A percentile compares a stretch with the other conserved stretches of the same genome.
Evolutionary conservation across 148 eudicot genomes (phyloP).

Genomic region (Fagopyrum tataricum): DNA sequence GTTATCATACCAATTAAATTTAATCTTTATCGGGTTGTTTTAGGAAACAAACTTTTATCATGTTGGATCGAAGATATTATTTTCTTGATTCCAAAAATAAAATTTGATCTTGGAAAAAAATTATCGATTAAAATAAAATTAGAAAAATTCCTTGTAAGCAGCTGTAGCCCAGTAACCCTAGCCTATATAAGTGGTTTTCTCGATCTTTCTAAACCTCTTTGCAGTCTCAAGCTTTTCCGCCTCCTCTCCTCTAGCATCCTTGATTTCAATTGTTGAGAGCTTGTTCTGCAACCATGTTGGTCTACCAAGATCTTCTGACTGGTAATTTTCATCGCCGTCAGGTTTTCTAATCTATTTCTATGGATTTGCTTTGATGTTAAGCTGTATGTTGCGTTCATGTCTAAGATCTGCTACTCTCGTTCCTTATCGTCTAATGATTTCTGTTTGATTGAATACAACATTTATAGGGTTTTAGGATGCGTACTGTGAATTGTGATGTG

Average conservation of each 20-base stretch:
- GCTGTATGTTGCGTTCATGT: neutral
- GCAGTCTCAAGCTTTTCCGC: neutral
- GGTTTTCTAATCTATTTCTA: neutral
- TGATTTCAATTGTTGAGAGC: slow-evolving; percentile 1
- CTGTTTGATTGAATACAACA: neutral
- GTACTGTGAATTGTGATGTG: neutral
- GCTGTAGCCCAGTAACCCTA: slow-evolving; percentile 9
- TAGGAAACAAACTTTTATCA: too few relatives aligned
- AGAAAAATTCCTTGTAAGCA: neutral
- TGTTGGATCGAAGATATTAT: too few relatives aligned
- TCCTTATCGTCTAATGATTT: neutral
- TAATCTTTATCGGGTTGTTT: too few relatives aligned
- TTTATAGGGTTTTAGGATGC: neutral
- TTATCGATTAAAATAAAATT: neutral
- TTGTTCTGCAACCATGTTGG: slow-evolving; percentile 35
- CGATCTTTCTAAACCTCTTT: neutral
- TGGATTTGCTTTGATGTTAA: neutral
- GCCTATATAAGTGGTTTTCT: neutral
- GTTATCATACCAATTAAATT: too few relatives aligned
- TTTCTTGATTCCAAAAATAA: too few relatives aligned
- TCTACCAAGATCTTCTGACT: slow-evolving; percentile 37
- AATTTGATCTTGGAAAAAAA: too few relatives aligned
- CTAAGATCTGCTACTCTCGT: neutral
- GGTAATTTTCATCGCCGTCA: slow-evolving; percentile 14
- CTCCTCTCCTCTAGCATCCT: neutral